Conservation (phyloP, 352 stramenopile genomes). For the Sclerospora graminicola region DNA sequence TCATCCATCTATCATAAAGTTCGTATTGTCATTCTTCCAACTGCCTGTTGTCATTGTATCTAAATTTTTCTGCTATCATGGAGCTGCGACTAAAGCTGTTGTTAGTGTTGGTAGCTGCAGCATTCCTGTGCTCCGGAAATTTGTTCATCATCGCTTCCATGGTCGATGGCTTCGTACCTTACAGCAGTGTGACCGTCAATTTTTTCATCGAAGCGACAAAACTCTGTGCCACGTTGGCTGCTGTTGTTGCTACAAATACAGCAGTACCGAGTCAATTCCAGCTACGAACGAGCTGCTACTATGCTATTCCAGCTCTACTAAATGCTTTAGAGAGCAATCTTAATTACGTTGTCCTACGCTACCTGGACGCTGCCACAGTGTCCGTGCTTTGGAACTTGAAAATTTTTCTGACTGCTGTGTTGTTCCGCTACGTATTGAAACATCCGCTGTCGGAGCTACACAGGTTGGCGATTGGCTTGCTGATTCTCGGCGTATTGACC, state of each 20-base stretch:
- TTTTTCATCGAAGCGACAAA: slow-evolving; percentile 81
- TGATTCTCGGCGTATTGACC: slow-evolving; percentile 60
- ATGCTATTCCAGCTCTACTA: slow-evolving; percentile 63
- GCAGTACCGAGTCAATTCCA: too few species aligned
- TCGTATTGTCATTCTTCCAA: too few species aligned
- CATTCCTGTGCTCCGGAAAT: slow-evolving; percentile 66
- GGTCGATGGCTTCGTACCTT: slow-evolving; percentile 47
- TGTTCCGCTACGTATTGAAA: slow-evolving; percentile 76
- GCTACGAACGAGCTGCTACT: too few species aligned
- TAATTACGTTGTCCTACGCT: slow-evolving; percentile 75
- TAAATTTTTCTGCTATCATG: too few species aligned
- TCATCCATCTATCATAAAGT: too few species aligned
- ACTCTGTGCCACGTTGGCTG: slow-evolving; percentile 29
- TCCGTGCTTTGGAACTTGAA: slow-evolving; percentile 85
- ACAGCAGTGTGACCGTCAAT: slow-evolving; percentile 79
- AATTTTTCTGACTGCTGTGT: slow-evolving; percentile 72
- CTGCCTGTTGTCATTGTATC: too few species aligned
- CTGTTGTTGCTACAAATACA: slow-evolving; percentile 27
- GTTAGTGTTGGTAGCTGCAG: too few species aligned
- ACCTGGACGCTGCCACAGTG: slow-evolving; percentile 72
- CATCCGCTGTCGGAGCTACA: slow-evolving; percentile 51
- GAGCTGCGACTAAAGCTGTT: too few species aligned
- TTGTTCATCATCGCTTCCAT: slow-evolving; percentile 83
- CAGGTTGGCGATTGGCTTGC: too few species aligned
- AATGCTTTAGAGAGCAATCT: slow-evolving; percentile 83